Evolutionary conservation across 2,329 filamentous ascomycete genomes (phyloP).

Genomic region (Stagonosporopsis tanaceti): DNA sequence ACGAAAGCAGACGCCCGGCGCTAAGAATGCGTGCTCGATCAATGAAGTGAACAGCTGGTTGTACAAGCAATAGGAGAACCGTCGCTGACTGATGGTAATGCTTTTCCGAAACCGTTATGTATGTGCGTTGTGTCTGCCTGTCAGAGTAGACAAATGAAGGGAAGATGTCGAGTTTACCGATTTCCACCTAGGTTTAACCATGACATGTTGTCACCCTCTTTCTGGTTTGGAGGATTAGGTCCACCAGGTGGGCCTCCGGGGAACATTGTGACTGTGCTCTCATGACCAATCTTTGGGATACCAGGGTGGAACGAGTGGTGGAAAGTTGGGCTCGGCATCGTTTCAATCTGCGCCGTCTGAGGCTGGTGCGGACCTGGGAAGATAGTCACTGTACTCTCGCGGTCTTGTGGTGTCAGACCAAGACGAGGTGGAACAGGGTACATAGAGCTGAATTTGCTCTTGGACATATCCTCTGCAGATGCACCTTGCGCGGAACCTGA

Average conservation of each 20-base stretch:
- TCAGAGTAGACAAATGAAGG: slow-evolving; percentile 10
- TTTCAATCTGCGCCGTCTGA: slow-evolving; percentile 19
- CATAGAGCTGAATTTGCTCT: slow-evolving; percentile 39
- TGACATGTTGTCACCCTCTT: slow-evolving; percentile 70
- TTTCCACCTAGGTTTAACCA: slow-evolving; percentile 75
- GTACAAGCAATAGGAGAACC: slow-evolving; percentile 30
- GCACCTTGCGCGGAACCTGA: slow-evolving; percentile 30
- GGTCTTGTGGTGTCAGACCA: slow-evolving; percentile 41
- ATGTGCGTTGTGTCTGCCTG: slow-evolving; percentile 21
- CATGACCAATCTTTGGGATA: slow-evolving; percentile 61
- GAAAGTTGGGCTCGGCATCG: slow-evolving; percentile 60
- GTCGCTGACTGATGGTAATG: slow-evolving; percentile 29
- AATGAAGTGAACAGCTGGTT: slow-evolving; percentile 27
- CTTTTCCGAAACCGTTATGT: slow-evolving; percentile 27
- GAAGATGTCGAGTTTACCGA: slow-evolving; percentile 22
- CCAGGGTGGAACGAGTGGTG: slow-evolving; percentile 57
- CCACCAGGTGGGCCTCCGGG: slow-evolving; percentile 50
- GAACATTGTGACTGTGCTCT: slow-evolving; percentile 59
- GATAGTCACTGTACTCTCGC: slow-evolving; percentile 60
- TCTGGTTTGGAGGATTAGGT: slow-evolving; percentile 25
- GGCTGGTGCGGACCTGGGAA: slow-evolving; percentile 38
- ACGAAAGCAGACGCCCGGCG: slow-evolving; percentile 36
- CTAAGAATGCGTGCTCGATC: slow-evolving; percentile 40
- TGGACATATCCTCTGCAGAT: slow-evolving; percentile 24
- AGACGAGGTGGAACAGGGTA: slow-evolving; percentile 40